Conservation (phyloP, 352 stramenopile genomes). For the Pythium graminicola region DNA sequence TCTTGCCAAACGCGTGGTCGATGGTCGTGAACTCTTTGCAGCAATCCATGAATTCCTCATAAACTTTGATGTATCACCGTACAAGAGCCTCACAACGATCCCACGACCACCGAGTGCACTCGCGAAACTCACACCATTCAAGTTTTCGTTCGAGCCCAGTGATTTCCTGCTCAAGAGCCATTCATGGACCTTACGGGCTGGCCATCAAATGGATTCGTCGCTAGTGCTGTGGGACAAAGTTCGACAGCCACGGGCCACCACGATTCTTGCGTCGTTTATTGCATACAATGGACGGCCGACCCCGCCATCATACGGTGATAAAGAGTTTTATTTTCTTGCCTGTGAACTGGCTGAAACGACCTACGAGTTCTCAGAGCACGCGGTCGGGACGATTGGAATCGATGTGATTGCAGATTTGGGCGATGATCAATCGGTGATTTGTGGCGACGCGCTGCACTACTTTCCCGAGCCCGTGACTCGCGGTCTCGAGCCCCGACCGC, state of each 20-base stretch:
- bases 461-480: constrained; percentile 25
- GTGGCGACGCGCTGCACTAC: constrained; percentile 52
- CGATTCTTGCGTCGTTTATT: constrained; percentile 53
- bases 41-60: constrained; percentile 48
- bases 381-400: constrained; percentile 46
- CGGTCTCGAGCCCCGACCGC: constrained; percentile 20
- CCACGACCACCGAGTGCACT: constrained; percentile 6
- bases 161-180: constrained; percentile 48
- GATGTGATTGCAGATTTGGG: constrained; percentile 34
- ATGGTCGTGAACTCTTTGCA: constrained; percentile 1
- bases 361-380: constrained; percentile 64
- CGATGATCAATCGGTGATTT: constrained; percentile 36
- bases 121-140: constrained; percentile 18
- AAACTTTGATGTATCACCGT: constrained; percentile 42
- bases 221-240: constrained; percentile 70
- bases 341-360: constrained; percentile 61
- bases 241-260: constrained; percentile 54
- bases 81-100: constrained; percentile 31
- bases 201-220: constrained; percentile 72
- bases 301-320: constrained; percentile 57
- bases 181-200: constrained; percentile 54
- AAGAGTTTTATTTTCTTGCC: constrained; percentile 73
- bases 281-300: constrained; percentile 23
- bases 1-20: constrained; percentile 29
- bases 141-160: constrained; percentile 37